Evolutionary conservation across 2,329 filamentous ascomycete genomes (phyloP), one percentile per base, ranked within the genome.

Genomic region (Colletotrichum ledebouriae): DNA sequence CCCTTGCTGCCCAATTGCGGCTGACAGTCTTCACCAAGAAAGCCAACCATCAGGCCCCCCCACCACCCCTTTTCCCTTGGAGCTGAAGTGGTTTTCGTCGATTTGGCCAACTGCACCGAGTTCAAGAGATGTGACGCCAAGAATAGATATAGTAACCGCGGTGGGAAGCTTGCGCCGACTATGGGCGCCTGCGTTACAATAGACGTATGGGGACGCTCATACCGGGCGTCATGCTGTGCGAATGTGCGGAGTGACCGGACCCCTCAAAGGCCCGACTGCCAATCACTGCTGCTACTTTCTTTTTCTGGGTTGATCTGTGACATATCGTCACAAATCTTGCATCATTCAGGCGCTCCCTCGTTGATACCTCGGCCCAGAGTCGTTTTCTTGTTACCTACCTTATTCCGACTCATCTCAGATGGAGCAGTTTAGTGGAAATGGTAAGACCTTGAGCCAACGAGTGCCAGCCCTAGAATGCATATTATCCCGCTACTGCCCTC

Each of bases 21-120:
- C 57, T 41, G 57, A 6, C 57, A 25, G 20, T 59, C 52, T 56
- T 56, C 22, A 29, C 20, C 17, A 17, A 58, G 4, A 17, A 33
- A 11, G 29, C 15, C 25, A 15, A 13, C 10, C 7, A 22, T 52
- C 29, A 10, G 15, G 13, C 22, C 47, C 29, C 20, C 47, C 47
- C n/a, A n/a, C 13, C 15, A 29, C n/a, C n/a, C 22, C 47, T 10
- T 3, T n/a, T 22, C 47, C 25, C 29, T 29, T 29, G 29, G 29
- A 29, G 25, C 25, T 29, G 25, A 52, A 12, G 37, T 11, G 5
- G 15, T 13, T 13, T 3, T 29, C 29, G 29, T 49, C 46, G 20
- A 25, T 29, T 34, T 29, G 29, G n/a, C 47, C 47, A 39, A 39
- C 47, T 25, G 25, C 22, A 22, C 4, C 25, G 3, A 33, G 12